These are phyloP conservation scores for Colletotrichum destructivum DNA, from an alignment of 2,329 filamentous ascomycete genomes.

Conservation along the genomic window DNA sequence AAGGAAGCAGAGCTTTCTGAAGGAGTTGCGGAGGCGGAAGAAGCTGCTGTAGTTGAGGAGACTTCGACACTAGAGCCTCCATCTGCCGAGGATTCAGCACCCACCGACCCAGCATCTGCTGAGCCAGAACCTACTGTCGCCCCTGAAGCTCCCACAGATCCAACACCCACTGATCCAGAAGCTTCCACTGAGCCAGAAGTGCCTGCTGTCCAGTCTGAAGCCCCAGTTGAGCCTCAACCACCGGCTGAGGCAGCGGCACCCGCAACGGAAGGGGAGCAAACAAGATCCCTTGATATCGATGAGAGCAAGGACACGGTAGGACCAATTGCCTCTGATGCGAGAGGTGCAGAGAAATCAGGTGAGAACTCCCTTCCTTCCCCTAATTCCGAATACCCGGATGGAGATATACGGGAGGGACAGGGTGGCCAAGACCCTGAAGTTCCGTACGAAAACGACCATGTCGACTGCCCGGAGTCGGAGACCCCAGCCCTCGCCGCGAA, in stretches of 20 bases:
- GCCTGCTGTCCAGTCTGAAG: background rate
- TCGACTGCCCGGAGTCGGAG: slow-evolving; percentile 23
- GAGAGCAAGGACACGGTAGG: slow-evolving; percentile 43
- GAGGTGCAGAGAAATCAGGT: slow-evolving; percentile 46
- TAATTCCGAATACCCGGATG: slow-evolving; percentile 47
- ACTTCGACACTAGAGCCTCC: background rate
- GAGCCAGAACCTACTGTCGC: background rate
- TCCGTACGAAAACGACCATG: slow-evolving; percentile 23
- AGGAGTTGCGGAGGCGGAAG: slow-evolving; percentile 9
- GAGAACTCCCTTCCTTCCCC: slow-evolving; percentile 50
- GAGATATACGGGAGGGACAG: slow-evolving; percentile 40
- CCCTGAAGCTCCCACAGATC: background rate
- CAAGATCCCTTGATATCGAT: slow-evolving; percentile 37
- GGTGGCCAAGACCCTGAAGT: slow-evolving; percentile 22
- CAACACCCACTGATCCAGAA: background rate
- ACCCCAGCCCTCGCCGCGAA: background rate
- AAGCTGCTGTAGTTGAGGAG: slow-evolving; percentile 30
- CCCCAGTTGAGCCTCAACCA: background rate
- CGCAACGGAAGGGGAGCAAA: slow-evolving; percentile 23
- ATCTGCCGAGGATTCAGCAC: background rate
- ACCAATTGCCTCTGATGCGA: slow-evolving; percentile 35
- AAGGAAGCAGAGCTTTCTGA: slow-evolving; percentile 16
- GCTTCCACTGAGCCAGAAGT: background rate
- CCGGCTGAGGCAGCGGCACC: background rate
- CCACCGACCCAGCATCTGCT: background rate